Conservation (phyloP, 2,329 filamentous ascomycete genomes). For the Teratosphaeria zuluensis region DNA sequence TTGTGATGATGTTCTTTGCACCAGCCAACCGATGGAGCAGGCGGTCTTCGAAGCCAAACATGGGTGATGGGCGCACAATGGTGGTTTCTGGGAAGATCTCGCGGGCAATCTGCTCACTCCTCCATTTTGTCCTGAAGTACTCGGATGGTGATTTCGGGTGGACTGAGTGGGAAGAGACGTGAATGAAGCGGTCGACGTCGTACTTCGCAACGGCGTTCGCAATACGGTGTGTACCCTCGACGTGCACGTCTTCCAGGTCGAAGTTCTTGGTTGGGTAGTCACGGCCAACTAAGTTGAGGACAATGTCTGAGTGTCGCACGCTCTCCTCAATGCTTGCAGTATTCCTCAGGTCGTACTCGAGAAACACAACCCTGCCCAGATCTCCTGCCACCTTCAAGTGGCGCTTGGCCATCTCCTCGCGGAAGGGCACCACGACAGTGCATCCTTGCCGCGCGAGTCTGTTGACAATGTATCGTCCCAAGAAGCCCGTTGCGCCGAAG, state of each 20-base stretch:
- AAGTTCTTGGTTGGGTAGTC: slow-evolving; percentile 99
- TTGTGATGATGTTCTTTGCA: slow-evolving; percentile 71
- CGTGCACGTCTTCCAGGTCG: slow-evolving; percentile 79
- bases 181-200: slow-evolving; percentile 91
- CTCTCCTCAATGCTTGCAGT: slow-evolving; percentile 93
- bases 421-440: slow-evolving; percentile 84
- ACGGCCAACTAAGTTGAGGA: slow-evolving; percentile 91
- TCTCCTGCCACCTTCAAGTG: slow-evolving; percentile 96
- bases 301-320: slow-evolving; percentile 91
- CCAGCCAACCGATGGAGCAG: slow-evolving; percentile 78
- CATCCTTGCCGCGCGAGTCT: slow-evolving; percentile 86
- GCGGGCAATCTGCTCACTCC: slow-evolving; percentile 72
- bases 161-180: slow-evolving; percentile 92
- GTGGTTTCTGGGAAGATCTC: slow-evolving; percentile 94
- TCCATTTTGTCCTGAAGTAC: slow-evolving; percentile 85
- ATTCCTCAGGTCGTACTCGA: slow-evolving; percentile 92
- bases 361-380: slow-evolving; percentile 77
- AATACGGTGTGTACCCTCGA: slow-evolving; percentile 87
- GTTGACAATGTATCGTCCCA: slow-evolving; percentile 97
- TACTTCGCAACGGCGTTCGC: slow-evolving; percentile 93
- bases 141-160: slow-evolving; percentile 69
- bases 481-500: slow-evolving; percentile 91
- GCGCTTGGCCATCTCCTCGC: slow-evolving; percentile 96
- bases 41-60: slow-evolving; percentile 92
- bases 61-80: slow-evolving; percentile 83